phyloP scores from a whole-genome alignment of 2,329 filamentous ascomycete species.

The Sporothrix variecibatus region DNA sequence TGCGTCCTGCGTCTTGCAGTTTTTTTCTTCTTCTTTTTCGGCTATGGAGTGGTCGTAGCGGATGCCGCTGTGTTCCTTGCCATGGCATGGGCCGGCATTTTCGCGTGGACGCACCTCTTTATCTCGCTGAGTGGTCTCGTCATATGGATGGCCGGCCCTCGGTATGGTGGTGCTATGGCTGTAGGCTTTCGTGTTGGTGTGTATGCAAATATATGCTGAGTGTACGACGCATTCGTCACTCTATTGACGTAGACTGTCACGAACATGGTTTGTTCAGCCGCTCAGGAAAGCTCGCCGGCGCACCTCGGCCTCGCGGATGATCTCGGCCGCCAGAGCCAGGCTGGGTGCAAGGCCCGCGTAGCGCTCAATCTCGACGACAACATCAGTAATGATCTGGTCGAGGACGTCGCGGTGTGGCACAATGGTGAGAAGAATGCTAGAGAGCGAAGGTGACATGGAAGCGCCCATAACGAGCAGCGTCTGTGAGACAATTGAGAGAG shows the following conservation, averaged over 20 bases:
- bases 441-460: constrained; percentile 74
- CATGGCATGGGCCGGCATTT: constrained; percentile 3
- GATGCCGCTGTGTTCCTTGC: background rate
- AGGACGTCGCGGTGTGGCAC: constrained; percentile 62
- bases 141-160: constrained; percentile 16
- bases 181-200: background rate
- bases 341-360: constrained; percentile 77
- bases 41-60: background rate
- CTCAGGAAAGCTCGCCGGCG: constrained; percentile 65
- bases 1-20: background rate
- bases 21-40: background rate
- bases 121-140: background rate
- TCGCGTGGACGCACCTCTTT: background rate
- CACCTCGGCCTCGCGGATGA: constrained; percentile 76
- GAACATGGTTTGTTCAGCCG: constrained; percentile 43
- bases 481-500: constrained; percentile 80
- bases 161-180: constrained; percentile 1
- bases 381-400: constrained; percentile 75
- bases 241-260: background rate
- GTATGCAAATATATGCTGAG: background rate
- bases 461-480: constrained; percentile 81
- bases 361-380: constrained; percentile 73
- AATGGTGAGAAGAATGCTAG: constrained; percentile 61
- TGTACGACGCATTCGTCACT: background rate
- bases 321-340: constrained; percentile 73